These are phyloP conservation scores for Dioszegia crocea DNA, from an alignment of 768 basidiomycete species.

Conservation along the genomic window DNA sequence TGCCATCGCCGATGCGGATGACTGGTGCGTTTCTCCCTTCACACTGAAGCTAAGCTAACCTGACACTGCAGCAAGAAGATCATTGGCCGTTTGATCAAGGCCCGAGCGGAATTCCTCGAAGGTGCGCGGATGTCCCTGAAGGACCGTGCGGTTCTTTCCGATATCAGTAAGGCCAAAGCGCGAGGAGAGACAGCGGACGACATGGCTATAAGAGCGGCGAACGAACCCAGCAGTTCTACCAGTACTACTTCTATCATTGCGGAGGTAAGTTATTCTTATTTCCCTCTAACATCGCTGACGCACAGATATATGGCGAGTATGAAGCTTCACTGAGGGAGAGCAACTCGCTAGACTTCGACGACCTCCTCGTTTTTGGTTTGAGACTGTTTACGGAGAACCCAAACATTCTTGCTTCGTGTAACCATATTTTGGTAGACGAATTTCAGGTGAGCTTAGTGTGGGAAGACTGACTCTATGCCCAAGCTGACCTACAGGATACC, in stretches of 20 bases:
- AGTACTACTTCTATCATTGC: conserved; percentile 38
- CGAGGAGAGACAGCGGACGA: conserved; percentile 60
- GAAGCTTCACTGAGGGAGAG: conserved; percentile 59
- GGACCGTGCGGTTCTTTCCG: conserved; percentile 57
- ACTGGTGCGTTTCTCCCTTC: conserved; percentile 57
- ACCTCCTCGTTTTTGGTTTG: conserved; percentile 69
- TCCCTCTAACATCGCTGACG: not conserved
- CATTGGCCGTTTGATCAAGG: conserved; percentile 59
- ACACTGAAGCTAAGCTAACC: not conserved
- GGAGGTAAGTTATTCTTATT: conserved; percentile 37
- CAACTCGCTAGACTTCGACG: conserved; percentile 83
- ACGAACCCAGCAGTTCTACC: conserved; percentile 29
- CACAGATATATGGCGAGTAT: conserved; percentile 62
- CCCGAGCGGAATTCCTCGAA: conserved; percentile 55
- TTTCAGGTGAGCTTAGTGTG: conserved; percentile 57
- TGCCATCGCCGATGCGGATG: conserved; percentile 74
- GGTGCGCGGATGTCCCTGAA: conserved; percentile 56
- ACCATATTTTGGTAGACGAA: conserved; percentile 73
- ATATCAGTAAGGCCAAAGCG: conserved; percentile 69
- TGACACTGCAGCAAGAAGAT: conserved; percentile 61
- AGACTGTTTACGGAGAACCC: conserved; percentile 59
- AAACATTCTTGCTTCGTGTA: conserved; percentile 59
- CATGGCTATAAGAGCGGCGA: conserved; percentile 47
- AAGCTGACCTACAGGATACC: conserved; percentile 60
- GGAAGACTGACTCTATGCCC: not conserved